A percentile compares a stretch with the other conserved stretches of the same genome.
Conservation (phyloP, 805 yeast species). For the Metschnikowia santaceciliae region DNA sequence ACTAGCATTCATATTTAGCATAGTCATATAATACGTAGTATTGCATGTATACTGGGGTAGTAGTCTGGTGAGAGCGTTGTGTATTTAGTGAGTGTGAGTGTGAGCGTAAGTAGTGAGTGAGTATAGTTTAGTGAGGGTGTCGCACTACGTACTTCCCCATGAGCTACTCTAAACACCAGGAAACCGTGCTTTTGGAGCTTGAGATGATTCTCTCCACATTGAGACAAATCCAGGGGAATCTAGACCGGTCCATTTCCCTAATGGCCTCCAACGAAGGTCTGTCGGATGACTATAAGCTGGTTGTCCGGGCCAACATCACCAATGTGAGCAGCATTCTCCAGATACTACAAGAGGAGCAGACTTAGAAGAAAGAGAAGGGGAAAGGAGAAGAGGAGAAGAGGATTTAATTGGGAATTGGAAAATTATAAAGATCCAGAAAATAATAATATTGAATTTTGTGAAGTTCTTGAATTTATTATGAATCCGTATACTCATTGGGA, state of each 20-base stretch:
- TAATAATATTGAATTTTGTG: background rate
- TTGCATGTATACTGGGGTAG: too few species aligned
- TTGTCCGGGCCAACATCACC: slow-evolving; percentile 19
- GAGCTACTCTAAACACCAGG: slow-evolving; percentile 15
- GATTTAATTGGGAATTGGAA: background rate
- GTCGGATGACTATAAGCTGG: slow-evolving; percentile 11
- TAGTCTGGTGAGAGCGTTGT: too few species aligned
- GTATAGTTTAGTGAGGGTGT: too few species aligned
- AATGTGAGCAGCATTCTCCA: slow-evolving; percentile 18
- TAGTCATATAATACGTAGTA: background rate
- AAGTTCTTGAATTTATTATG: too few species aligned
- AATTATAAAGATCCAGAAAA: background rate
- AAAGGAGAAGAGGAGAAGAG: too few species aligned
- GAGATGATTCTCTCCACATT: slow-evolving; percentile 32
- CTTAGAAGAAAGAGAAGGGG: too few species aligned
- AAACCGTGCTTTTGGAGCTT: slow-evolving; percentile 29
- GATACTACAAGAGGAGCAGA: slow-evolving; percentile 5
- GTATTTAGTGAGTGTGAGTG: too few species aligned
- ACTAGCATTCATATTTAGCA: background rate
- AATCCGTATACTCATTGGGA: too few species aligned
- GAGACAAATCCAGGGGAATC: slow-evolving; percentile 26
- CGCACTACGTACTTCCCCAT: background rate
- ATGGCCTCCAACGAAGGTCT: slow-evolving; percentile 7
- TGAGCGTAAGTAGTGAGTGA: too few species aligned
- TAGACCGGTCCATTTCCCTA: slow-evolving; percentile 23